phyloP scores from a whole-genome alignment of 2,329 filamentous ascomycete species.

The Capronia americana region DNA sequence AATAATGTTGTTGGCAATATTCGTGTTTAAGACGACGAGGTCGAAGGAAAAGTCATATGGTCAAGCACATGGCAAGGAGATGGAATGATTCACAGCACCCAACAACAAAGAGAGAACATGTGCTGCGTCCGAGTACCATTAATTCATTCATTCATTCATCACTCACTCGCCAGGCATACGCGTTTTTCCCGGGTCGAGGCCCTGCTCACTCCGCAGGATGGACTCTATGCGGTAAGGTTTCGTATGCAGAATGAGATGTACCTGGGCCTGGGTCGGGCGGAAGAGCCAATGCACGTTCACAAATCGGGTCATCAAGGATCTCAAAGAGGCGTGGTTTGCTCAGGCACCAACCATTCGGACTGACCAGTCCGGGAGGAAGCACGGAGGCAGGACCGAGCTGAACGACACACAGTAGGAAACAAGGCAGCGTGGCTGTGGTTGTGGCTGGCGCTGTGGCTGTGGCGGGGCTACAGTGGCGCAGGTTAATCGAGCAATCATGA shows the following conservation, averaged over 20 bases:
- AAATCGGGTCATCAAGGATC: background rate
- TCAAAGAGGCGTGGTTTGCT: background rate
- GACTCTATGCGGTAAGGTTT: background rate
- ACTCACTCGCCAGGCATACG: background rate
- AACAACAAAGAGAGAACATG: background rate
- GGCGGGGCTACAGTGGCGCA: too few relatives aligned
- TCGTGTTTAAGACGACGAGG: background rate
- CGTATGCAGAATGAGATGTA: slow-evolving; percentile 3
- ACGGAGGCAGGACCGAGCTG: background rate
- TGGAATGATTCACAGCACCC: background rate
- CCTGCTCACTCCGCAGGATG: slow-evolving; percentile 5
- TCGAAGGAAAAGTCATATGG: background rate
- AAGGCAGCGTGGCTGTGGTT: background rate
- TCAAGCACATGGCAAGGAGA: background rate
- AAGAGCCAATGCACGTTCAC: background rate
- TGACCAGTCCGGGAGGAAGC: background rate
- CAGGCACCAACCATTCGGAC: slow-evolving; percentile 5
- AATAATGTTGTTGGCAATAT: background rate
- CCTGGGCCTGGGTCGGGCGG: background rate
- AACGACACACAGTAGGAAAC: too few relatives aligned
- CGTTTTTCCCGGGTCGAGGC: background rate
- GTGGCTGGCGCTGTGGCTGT: background rate
- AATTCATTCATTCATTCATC: background rate
- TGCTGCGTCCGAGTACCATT: background rate
- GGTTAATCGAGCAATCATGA: too few relatives aligned